Percentiles rank a stretch among this genome's conserved stretches.
Conservation (phyloP, 768 basidiomycete species). For the Auricularia auricula-judae region DNA sequence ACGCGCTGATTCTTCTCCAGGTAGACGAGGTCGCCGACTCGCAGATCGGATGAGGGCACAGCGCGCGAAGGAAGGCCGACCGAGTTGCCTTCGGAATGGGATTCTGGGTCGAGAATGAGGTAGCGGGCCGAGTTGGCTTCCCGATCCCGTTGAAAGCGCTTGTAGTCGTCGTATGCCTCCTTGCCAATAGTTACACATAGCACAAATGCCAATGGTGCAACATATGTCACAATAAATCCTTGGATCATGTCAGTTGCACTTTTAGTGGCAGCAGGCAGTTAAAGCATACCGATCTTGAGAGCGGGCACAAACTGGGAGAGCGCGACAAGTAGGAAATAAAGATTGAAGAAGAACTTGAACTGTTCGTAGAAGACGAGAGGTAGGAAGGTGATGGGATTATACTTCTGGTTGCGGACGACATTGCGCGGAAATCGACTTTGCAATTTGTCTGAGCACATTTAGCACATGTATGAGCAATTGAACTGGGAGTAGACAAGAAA, state of each 20-base stretch:
- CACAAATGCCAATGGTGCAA: slow-evolving; percentile 94
- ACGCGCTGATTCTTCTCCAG: slow-evolving; percentile 97
- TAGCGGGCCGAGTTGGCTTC: slow-evolving; percentile 95
- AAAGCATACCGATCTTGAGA: slow-evolving; percentile 75
- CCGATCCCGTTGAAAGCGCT: slow-evolving; percentile 79
- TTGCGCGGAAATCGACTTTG: slow-evolving; percentile 73
- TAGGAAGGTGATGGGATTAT: slow-evolving; percentile 92
- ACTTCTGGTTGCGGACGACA: slow-evolving; percentile 94
- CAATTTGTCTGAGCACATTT: slow-evolving; percentile 45
- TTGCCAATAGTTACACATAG: slow-evolving; percentile 94
- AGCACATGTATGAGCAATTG: no score
- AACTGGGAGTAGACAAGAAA: no score
- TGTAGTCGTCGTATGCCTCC: slow-evolving; percentile 98
- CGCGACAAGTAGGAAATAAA: slow-evolving; percentile 95
- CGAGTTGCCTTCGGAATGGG: slow-evolving; percentile 17
- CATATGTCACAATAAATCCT: slow-evolving; percentile 94
- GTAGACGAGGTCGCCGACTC: slow-evolving; percentile 82
- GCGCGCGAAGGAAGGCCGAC: slow-evolving; percentile 43
- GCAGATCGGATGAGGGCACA: slow-evolving; percentile 77
- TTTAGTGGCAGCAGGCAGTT: neutral
- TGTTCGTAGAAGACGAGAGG: slow-evolving; percentile 97
- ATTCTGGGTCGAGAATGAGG: slow-evolving; percentile 57
- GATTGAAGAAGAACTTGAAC: slow-evolving; percentile 99
- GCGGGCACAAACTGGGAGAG: slow-evolving; percentile 93
- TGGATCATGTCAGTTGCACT: neutral